Percentiles rank a stretch among this genome's conserved stretches.
Evolutionary conservation across 768 basidiomycete species (phyloP).

Genomic region (Hygrocybe punicea): DNA sequence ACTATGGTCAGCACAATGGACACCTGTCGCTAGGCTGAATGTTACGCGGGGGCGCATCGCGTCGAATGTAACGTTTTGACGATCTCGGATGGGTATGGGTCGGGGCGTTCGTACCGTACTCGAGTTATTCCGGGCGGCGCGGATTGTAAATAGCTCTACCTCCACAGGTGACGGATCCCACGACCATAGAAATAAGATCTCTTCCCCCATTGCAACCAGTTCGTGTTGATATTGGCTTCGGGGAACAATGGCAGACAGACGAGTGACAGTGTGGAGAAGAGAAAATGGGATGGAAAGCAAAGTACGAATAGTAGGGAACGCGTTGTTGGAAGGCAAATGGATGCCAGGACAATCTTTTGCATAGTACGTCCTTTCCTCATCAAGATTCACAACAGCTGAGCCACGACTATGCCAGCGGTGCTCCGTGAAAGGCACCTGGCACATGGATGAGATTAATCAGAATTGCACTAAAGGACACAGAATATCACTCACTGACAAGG

Average conservation of each 20-base stretch:
- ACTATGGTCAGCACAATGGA: background rate
- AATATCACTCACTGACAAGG: constrained; percentile 5
- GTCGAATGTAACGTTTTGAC: background rate
- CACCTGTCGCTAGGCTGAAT: background rate
- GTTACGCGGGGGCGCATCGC: background rate
- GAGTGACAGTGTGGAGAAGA: constrained; percentile 12
- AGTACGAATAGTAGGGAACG: constrained; percentile 12
- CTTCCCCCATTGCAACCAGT: background rate
- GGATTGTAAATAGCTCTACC: background rate
- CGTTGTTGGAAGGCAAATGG: background rate
- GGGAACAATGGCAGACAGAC: constrained; percentile 5
- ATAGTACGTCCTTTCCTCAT: background rate
- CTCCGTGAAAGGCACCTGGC: background rate
- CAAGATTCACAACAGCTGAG: too few species aligned
- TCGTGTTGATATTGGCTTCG: constrained; percentile 4
- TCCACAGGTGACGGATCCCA: too few species aligned
- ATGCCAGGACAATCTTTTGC: too few species aligned
- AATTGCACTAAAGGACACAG: background rate
- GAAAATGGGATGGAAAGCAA: constrained; percentile 15
- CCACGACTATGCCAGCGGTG: too few species aligned
- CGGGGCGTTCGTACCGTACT: background rate
- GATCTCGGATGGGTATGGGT: constrained; percentile 3
- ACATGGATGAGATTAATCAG: background rate
- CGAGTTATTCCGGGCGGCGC: too few species aligned
- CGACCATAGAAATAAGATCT: constrained; percentile 9